Evolutionary conservation across 495 filamentous ascomycete species (phyloP).

Genomic region (Penicillium goetzii): DNA sequence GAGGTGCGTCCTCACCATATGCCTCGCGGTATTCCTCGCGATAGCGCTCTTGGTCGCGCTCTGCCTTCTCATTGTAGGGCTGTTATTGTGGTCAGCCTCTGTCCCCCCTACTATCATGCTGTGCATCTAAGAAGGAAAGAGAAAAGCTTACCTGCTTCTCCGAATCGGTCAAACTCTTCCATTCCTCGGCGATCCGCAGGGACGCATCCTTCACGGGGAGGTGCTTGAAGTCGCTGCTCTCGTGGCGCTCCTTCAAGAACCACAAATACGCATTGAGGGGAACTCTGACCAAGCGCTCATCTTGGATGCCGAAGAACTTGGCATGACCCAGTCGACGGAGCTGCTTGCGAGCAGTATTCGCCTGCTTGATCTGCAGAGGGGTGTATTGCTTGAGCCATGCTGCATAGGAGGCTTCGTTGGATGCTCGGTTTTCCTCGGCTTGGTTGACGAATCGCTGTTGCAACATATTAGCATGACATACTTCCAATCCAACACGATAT

Average conservation of each 20-base stretch:
- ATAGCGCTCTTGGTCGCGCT: constrained; percentile 38
- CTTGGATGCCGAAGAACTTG: constrained; percentile 41
- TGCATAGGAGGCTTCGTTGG: constrained; percentile 49
- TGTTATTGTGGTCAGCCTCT: constrained; percentile 18
- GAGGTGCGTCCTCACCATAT: constrained; percentile 35
- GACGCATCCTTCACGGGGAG: constrained; percentile 32
- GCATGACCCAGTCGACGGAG: constrained; percentile 43
- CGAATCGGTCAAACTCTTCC: constrained; percentile 52
- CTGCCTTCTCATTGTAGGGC: constrained; percentile 29
- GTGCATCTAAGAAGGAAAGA: not conserved
- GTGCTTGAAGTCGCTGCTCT: constrained; percentile 51
- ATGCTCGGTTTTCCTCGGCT: constrained; percentile 51
- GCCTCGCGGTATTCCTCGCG: constrained; percentile 36
- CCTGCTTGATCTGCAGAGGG: constrained; percentile 58
- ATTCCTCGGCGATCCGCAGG: constrained; percentile 52
- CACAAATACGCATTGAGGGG: constrained; percentile 40
- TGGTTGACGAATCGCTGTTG: constrained; percentile 53
- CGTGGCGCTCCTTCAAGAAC: constrained; percentile 53
- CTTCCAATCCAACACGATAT: not conserved
- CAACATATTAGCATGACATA: constrained; percentile 19
- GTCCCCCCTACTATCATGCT: not conserved
- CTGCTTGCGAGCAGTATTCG: constrained; percentile 63
- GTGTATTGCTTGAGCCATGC: constrained; percentile 64
- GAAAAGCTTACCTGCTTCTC: constrained; percentile 58
- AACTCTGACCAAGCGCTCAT: constrained; percentile 62